These are phyloP conservation scores for Wickerhamomyces queroliae DNA, from an alignment of 805 yeast genomes.

Conservation along the genomic window DNA sequence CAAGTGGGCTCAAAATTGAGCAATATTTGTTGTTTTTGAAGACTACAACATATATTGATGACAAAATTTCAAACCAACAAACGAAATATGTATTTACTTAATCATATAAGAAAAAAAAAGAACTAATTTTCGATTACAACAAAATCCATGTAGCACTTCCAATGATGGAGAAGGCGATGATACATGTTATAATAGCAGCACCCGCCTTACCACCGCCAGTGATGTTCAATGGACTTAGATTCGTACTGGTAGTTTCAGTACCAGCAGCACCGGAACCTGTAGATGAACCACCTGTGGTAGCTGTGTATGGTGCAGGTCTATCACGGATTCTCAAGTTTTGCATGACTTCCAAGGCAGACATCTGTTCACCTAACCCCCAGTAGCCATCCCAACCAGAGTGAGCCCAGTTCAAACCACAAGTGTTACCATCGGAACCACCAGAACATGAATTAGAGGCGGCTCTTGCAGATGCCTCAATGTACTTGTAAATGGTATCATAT, in stretches of 20 bases:
- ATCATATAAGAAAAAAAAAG: background rate
- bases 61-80: background rate
- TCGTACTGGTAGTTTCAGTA: constrained; percentile 29
- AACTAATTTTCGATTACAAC: constrained; percentile 10
- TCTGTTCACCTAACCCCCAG: constrained; percentile 83
- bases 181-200: constrained; percentile 58
- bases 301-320: constrained; percentile 52
- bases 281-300: constrained; percentile 60
- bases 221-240: constrained; percentile 31
- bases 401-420: constrained; percentile 79
- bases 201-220: constrained; percentile 49
- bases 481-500: constrained; percentile 36
- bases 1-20: constrained; percentile 32
- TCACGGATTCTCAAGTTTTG: constrained; percentile 29
- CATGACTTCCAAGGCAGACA: constrained; percentile 63
- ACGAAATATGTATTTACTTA: background rate
- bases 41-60: background rate
- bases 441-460: constrained; percentile 78
- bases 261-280: constrained; percentile 63
- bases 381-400: constrained; percentile 52
- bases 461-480: constrained; percentile 45
- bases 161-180: constrained; percentile 36
- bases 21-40: constrained; percentile 27
- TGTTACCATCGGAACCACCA: constrained; percentile 76
- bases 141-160: constrained; percentile 36